Evolutionary conservation across 345 rosid genomes (phyloP), one percentile per base, ranked within the genome.

Genomic region (Brassica cretica): DNA sequence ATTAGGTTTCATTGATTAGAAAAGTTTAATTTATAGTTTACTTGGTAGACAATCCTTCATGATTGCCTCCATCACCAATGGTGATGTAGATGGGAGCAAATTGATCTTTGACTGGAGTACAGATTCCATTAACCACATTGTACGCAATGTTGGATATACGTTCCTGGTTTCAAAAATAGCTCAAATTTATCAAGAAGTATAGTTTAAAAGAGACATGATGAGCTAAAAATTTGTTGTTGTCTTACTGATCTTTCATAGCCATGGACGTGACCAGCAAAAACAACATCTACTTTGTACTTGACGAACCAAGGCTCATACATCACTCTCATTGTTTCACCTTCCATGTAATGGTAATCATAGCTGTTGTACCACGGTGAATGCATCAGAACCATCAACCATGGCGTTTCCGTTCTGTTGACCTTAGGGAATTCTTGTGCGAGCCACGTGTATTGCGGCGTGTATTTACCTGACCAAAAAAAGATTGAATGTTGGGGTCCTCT

Each of bases 241-340:
- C 64, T 56, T 70, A 70, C 75, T 33, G 76, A 61, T 72, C 76
- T 72, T 72, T 72, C 76, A 4, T 72, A 72, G 60, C 68, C 76
- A 11, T 72, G 76, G 29, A 72, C 75, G 11, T 72, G 75, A 5
- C 98, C 98, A 8, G 98, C 87, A 79, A 90, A 89, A 60, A 93
- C 93, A 12, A 89, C 86, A 72, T 90, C 98, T 3, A 93, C 94
- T 72, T 90, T 91, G 88, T 85, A 68, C 74, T 85, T 11, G 58
- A 91, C 93, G 1, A 93, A 85, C 96, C 96, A 93, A 0, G 80
- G 39, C 70, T 93, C 96, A 7, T 15, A 93, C 91, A 93, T 86
- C 16, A 91, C 98, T 74, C 98, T 88, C 98, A 93, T 93, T 83
- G 85, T 85, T 82, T 93, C 96, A 0, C 93, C 98, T 89, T 93